These are phyloP conservation scores for Rhodomyrtus tomentosa DNA, from an alignment of 345 rosid species.

Conservation along the genomic window DNA sequence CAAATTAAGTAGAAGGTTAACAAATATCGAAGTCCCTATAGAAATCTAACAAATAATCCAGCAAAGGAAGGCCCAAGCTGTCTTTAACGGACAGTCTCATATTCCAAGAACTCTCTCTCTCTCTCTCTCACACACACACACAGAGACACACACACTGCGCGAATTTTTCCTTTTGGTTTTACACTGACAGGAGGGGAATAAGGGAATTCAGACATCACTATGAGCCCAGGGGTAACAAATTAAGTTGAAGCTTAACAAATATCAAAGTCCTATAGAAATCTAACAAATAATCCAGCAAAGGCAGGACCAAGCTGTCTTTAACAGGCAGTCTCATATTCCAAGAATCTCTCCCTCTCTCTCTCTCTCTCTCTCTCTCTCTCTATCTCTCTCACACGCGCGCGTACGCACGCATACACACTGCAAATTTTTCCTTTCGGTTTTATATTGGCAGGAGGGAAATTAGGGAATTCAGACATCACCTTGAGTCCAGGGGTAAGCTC, in stretches of 20 bases:
- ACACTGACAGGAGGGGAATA: too few relatives aligned
- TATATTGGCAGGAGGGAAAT: not conserved
- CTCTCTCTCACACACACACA: not conserved
- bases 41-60: not conserved
- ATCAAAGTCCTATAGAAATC: not conserved
- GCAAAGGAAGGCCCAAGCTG: not conserved
- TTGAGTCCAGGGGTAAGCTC: constrained; percentile 81
- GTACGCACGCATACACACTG: not conserved
- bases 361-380: not conserved
- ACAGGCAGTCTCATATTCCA: not conserved
- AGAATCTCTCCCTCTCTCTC: not conserved
- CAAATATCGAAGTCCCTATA: not conserved
- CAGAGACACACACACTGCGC: too few relatives aligned
- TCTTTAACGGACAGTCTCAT: not conserved
- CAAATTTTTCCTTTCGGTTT: not conserved
- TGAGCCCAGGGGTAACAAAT: too few relatives aligned
- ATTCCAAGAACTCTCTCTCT: not conserved
- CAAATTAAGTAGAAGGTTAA: not conserved
- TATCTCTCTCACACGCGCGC: not conserved
- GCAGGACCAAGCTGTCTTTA: not conserved
- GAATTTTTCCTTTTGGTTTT: too few relatives aligned
- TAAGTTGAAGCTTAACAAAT: not conserved
- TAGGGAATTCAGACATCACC: constrained; percentile 25
- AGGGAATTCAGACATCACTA: too few relatives aligned
- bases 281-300: not conserved